These are phyloP conservation scores for Gaultheria prostrata DNA, from an alignment of 148 eudicot genomes.

Conservation along the genomic window DNA sequence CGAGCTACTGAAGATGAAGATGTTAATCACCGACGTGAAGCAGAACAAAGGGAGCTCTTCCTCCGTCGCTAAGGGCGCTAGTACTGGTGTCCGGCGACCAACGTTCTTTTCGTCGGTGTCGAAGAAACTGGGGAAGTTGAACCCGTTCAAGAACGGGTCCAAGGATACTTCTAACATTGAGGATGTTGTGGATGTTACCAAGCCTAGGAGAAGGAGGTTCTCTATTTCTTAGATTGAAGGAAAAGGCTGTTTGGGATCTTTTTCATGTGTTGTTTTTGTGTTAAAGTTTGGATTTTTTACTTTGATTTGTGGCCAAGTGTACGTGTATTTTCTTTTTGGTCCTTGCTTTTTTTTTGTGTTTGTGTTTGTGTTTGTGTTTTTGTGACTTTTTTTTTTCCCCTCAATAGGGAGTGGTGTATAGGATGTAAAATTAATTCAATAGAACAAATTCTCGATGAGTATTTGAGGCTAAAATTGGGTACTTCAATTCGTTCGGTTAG, in stretches of 20 bases:
- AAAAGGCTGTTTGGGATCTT: background rate
- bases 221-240: constrained; percentile 52
- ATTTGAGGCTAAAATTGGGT: background rate
- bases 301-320: background rate
- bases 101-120: constrained; percentile 87
- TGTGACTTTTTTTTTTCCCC: background rate
- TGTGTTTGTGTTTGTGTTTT: too few species aligned
- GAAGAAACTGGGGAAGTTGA: constrained; percentile 76
- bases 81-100: constrained; percentile 25
- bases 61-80: constrained; percentile 16
- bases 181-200: constrained; percentile 60
- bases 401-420: background rate
- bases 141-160: constrained; percentile 89
- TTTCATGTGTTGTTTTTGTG: background rate
- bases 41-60: constrained; percentile 41
- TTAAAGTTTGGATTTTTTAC: background rate
- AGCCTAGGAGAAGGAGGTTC: constrained; percentile 90
- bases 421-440: background rate
- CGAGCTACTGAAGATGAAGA: constrained; percentile 80
- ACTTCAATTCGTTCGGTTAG: background rate
- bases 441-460: background rate
- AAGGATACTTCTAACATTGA: constrained; percentile 78
- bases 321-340: background rate
- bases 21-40: constrained; percentile 50
- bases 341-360: background rate